Evolutionary conservation across 2,329 filamentous ascomycete genomes (phyloP), one percentile per base, ranked within the genome.

Genomic region (Penicillium sp.): DNA sequence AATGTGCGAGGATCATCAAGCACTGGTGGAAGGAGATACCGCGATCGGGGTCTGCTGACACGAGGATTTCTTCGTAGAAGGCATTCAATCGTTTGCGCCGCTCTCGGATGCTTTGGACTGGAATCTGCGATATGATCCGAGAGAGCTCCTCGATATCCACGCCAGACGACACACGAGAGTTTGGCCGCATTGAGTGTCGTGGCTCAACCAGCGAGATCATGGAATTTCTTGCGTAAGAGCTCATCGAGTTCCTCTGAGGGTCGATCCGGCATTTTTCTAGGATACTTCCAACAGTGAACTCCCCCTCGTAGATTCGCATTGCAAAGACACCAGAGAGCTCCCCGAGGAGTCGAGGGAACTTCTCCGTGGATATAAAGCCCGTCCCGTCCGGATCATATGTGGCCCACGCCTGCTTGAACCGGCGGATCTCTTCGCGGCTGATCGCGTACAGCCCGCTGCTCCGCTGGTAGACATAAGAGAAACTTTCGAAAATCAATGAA

Each of bases 401-500:
- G 56, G 94, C 91, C 94, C 94, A 99, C 1, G 94, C 94, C 77
- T 97, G 91, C 76, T 99, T 99, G 84, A 97, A 99, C 6, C 93
- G 88, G 47, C 94, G 88, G 63, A 97, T 92, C 73, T 99, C 94
- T 67, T 97, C 92, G 63, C 94, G 85, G 68, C 91, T 95, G 67
- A 99, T 89, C 60, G 90, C 89, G 6, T 90, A 91, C 67, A 97
- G 83, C n/a, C 92, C 91, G 69, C 90, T 96, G 60, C 93, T 97
- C 62, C 92, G 86, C 78, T 99, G 95, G 73, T 97, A 99, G 62
- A 99, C 94, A 70, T 99, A 99, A 73, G 92, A 96, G 82, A 99
- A 99, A 77, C 93, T 97, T 79, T 99, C 94, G 78, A 95, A 99
- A 67, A 99, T 99, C 73, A 99, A 86, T 49, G 94, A 99, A 58